phyloP scores from a whole-genome alignment of 2,329 filamentous ascomycete genomes.

The Neurospora crassa region DNA sequence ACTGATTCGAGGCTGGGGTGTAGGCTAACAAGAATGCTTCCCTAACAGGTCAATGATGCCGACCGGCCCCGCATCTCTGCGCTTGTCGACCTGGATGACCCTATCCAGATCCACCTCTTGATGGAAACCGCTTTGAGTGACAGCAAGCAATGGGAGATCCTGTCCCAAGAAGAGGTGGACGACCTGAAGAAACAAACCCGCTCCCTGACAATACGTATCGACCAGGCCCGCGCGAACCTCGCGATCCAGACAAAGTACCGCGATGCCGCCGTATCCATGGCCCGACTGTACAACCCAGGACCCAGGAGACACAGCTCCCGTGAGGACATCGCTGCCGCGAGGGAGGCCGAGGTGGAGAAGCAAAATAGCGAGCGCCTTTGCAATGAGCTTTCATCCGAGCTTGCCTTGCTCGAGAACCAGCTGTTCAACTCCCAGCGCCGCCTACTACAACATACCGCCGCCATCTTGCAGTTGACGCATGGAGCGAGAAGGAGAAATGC shows the following conservation, averaged over 20 bases:
- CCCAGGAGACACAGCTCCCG: conserved; percentile 36
- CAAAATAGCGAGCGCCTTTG: conserved; percentile 68
- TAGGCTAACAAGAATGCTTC: conserved; percentile 5
- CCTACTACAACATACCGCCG: conserved; percentile 83
- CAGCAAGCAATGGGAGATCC: conserved; percentile 72
- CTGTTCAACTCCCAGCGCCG: conserved; percentile 64
- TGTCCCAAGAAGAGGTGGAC: conserved; percentile 89
- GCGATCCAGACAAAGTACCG: conserved; percentile 87
- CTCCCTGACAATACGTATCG: conserved; percentile 64
- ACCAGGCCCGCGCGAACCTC: conserved; percentile 72
- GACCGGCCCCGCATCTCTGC: conserved; percentile 44
- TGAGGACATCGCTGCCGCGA: conserved; percentile 32
- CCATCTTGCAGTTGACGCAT: conserved; percentile 84
- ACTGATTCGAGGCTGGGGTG: neutral
- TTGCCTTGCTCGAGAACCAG: conserved; percentile 71
- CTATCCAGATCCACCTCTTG: conserved; percentile 79
- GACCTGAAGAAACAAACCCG: conserved; percentile 79
- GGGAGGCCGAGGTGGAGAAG: conserved; percentile 65
- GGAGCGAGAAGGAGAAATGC: conserved; percentile 52
- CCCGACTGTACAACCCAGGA: conserved; percentile 63
- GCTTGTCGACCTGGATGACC: conserved; percentile 55
- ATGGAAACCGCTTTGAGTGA: conserved; percentile 90
- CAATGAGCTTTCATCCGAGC: conserved; percentile 71
- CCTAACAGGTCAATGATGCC: conserved; percentile 34
- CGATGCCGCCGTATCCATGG: conserved; percentile 83